Evolutionary conservation across 176 grass and related monocot species (phyloP).

Genomic region (Oryza rufipogon): DNA sequence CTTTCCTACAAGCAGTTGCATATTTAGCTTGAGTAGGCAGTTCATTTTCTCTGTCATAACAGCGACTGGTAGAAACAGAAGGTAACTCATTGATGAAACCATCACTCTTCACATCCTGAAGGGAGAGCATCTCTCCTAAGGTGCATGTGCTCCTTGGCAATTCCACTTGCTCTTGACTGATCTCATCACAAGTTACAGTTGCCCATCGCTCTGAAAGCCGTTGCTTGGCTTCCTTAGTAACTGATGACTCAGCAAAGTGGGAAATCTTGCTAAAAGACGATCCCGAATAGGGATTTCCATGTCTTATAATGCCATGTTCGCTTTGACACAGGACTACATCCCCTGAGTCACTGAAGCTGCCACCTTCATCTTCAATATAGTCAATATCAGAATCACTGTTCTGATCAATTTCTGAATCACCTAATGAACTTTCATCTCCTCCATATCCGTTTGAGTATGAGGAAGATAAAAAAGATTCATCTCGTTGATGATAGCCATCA

Average conservation of each 20-base stretch:
- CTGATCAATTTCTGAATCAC: conserved; percentile 64
- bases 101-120: conserved; percentile 59
- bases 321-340: conserved; percentile 53
- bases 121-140: conserved; percentile 85
- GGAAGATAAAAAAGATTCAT: conserved; percentile 79
- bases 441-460: conserved; percentile 75
- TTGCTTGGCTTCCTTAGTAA: conserved; percentile 83
- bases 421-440: conserved; percentile 83
- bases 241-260: conserved; percentile 71
- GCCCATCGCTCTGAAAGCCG: conserved; percentile 81
- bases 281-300: conserved; percentile 52
- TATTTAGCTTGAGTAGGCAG: conserved; percentile 14
- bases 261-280: conserved; percentile 60
- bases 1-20: conserved; percentile 42
- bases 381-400: conserved; percentile 40
- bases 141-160: conserved; percentile 64
- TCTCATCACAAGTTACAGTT: conserved; percentile 60
- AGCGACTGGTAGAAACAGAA: conserved; percentile 14
- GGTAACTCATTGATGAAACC: neutral
- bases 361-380: conserved; percentile 57
- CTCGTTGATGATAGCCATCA: conserved; percentile 48
- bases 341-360: conserved; percentile 58
- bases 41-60: conserved; percentile 41
- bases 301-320: conserved; percentile 64
- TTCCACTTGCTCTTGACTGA: conserved; percentile 39